phyloP scores from a whole-genome alignment of 2,329 filamentous ascomycete species.

The Xylaria sp. region DNA sequence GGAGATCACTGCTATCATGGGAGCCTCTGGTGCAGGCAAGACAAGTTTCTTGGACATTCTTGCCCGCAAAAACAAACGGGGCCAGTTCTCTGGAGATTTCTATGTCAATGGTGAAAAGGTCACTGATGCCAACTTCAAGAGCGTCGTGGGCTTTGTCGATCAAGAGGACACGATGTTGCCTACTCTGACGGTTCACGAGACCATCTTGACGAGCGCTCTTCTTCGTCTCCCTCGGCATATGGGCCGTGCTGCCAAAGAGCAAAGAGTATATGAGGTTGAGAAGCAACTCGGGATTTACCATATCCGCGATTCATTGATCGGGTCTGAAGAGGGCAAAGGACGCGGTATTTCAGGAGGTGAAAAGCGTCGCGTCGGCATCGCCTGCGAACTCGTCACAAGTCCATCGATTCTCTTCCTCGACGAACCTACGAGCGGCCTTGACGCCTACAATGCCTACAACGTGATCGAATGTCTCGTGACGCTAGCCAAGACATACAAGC shows the following conservation, averaged over 20 bases:
- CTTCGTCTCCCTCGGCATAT: constrained; percentile 90
- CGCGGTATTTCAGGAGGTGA: constrained; percentile 96
- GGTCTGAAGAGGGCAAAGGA: constrained; percentile 89
- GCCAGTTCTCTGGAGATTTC: constrained; percentile 70
- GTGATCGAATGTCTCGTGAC: constrained; percentile 94
- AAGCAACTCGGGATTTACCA: constrained; percentile 91
- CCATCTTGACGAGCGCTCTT: constrained; percentile 88
- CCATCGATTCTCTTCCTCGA: constrained; percentile 96
- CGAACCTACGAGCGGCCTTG: constrained; percentile 91
- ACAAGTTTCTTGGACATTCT: constrained; percentile 96
- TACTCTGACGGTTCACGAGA: constrained; percentile 95
- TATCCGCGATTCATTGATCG: constrained; percentile 91
- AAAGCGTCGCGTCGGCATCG: constrained; percentile 92
- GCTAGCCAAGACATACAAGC: constrained; percentile 90
- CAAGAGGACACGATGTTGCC: constrained; percentile 97
- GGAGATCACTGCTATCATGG: constrained; percentile 97
- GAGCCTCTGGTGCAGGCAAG: constrained; percentile 93
- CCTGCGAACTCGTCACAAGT: constrained; percentile 94
- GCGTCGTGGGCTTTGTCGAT: constrained; percentile 92
- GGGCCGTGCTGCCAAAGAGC: constrained; percentile 80
- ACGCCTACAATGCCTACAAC: constrained; percentile 97
- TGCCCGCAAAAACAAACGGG: constrained; percentile 94
- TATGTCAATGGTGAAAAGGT: constrained; percentile 93
- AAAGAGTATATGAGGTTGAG: constrained; percentile 87
- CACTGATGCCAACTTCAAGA: constrained; percentile 76